Conservation (phyloP, 2,329 filamentous ascomycete genomes). For the Macrophomina pseudophaseolina region DNA sequence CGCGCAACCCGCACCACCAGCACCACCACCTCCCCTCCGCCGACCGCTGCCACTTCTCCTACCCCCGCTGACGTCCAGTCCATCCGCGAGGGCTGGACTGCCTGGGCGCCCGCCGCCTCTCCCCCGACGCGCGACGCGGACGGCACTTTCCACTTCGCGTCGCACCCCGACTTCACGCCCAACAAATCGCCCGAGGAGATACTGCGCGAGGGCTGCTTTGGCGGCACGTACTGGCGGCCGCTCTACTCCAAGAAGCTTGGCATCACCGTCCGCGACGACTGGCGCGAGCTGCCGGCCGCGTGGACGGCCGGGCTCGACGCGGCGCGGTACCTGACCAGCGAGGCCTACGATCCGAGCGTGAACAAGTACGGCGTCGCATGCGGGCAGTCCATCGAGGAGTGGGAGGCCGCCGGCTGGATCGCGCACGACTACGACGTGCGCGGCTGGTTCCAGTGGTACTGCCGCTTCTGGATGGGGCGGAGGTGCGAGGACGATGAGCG, state of each 20-base stretch:
- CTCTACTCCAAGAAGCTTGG: slow-evolving; percentile 51
- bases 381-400: slow-evolving; percentile 61
- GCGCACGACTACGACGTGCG: slow-evolving; percentile 58
- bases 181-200: slow-evolving; percentile 61
- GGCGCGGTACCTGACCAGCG: slow-evolving; percentile 46
- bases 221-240: slow-evolving; percentile 58
- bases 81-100: slow-evolving; percentile 49
- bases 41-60: background rate
- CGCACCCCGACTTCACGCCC: slow-evolving; percentile 53
- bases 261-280: slow-evolving; percentile 53
- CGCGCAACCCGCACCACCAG: background rate
- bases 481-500: slow-evolving; percentile 59
- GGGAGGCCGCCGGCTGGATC: slow-evolving; percentile 63
- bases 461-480: slow-evolving; percentile 57
- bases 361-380: slow-evolving; percentile 61
- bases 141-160: slow-evolving; percentile 54
- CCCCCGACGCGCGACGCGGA: slow-evolving; percentile 49
- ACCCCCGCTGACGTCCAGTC: slow-evolving; percentile 33
- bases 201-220: slow-evolving; percentile 59
- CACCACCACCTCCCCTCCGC: background rate
- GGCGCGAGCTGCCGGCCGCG: slow-evolving; percentile 50
- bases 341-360: slow-evolving; percentile 52
- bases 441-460: slow-evolving; percentile 65
- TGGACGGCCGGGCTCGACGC: slow-evolving; percentile 53
- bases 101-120: slow-evolving; percentile 49